A percentile compares a stretch with the other conserved stretches of the same genome.
These are phyloP conservation scores for Apophysomyces ossiformis DNA, from an alignment of 371 early-diverging fungal genomes.

Conservation along the genomic window DNA sequence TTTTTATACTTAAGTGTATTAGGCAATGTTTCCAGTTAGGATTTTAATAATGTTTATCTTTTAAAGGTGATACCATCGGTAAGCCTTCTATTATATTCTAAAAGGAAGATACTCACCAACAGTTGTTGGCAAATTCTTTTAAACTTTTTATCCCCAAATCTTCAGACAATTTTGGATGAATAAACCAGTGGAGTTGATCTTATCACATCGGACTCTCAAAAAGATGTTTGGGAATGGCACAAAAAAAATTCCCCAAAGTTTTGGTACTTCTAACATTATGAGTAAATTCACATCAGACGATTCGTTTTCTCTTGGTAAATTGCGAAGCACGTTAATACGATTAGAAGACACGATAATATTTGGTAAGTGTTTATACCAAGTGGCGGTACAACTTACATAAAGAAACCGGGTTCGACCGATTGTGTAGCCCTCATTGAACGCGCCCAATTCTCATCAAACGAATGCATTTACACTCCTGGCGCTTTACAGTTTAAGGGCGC, in stretches of 20 bases:
- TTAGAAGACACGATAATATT: conserved; percentile 97
- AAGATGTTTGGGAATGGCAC: too few species aligned
- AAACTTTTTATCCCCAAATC: too few species aligned
- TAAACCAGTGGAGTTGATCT: not conserved
- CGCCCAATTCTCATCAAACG: conserved; percentile 88
- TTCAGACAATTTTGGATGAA: too few species aligned
- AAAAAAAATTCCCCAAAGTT: too few species aligned
- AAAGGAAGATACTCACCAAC: too few species aligned
- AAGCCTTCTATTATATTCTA: too few species aligned
- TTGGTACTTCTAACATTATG: conserved; percentile 26
- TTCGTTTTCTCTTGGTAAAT: conserved; percentile 52
- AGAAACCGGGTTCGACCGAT: not conserved
- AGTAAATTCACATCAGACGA: conserved; percentile 48
- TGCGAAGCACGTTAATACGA: conserved; percentile 79
- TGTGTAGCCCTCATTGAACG: conserved; percentile 86
- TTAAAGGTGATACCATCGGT: too few species aligned
- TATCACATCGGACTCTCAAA: too few species aligned
- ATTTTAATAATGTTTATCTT: too few species aligned
- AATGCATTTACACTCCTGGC: conserved; percentile 73
- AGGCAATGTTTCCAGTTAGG: too few species aligned
- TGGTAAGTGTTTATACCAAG: conserved; percentile 52
- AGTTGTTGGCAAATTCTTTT: too few species aligned
- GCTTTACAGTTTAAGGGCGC: conserved; percentile 71
- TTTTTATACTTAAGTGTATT: too few species aligned
- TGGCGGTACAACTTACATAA: not conserved